A percentile compares a stretch with the other conserved stretches of the same genome.
phyloP scores from a whole-genome alignment of 192 early-diverging fungal species.

The Dissophora globulifera region DNA sequence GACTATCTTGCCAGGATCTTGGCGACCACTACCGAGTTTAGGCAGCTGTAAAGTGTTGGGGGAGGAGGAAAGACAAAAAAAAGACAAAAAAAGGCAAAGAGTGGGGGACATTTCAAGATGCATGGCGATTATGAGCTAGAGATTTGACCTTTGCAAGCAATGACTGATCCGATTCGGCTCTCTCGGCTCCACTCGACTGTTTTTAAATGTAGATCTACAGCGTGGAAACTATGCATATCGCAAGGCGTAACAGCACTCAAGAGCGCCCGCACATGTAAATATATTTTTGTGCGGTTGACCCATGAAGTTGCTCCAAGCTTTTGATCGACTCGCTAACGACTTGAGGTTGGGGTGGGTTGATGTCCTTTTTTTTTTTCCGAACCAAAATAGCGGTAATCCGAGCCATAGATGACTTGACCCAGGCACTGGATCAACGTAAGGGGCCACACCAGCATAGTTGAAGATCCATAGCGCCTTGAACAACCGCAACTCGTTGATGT shows the following conservation, averaged over 20 bases:
- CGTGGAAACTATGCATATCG: conserved; percentile 27
- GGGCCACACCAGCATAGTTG: not conserved
- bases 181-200: no score
- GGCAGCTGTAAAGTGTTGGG: conserved; percentile 53
- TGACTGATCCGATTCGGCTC: no score
- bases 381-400: conserved; percentile 15
- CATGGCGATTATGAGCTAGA: not conserved
- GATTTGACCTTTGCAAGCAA: no score
- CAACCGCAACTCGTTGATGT: no score
- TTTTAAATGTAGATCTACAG: conserved; percentile 20
- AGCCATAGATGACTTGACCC: conserved; percentile 23
- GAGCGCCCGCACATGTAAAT: conserved; percentile 37
- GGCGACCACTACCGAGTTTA: conserved; percentile 29
- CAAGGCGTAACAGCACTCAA: conserved; percentile 29
- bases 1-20: conserved; percentile 20
- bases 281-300: no score
- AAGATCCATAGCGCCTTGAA: not conserved
- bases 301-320: no score
- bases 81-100: no score
- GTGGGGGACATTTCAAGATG: not conserved
- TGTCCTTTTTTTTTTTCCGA: not conserved
- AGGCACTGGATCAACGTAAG: conserved; percentile 31
- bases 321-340: no score
- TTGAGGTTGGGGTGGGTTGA: no score
- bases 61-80: no score